Evolutionary conservation across 225 moss, liverwort and hornwort species (phyloP).

Genomic region (Sphagnum contortum): DNA sequence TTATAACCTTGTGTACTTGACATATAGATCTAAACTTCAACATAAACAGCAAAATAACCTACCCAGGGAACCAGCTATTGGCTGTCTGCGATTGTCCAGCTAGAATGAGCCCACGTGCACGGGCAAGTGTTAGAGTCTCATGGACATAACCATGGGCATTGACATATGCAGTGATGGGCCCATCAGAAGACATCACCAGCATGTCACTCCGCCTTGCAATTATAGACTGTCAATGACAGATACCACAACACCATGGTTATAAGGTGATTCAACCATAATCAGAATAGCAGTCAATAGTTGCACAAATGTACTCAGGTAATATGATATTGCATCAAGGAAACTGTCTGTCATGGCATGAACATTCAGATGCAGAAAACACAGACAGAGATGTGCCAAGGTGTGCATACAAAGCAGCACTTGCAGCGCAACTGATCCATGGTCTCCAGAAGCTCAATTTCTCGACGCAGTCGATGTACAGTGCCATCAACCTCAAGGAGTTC

Average conservation of each 20-base stretch:
- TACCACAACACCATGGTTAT: too few species aligned
- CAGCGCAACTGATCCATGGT: conserved; percentile 85
- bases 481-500: conserved; percentile 91
- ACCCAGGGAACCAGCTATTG: conserved; percentile 99
- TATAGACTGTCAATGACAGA: conserved; percentile 38
- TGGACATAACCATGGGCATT: conserved; percentile 81
- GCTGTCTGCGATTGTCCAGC: conserved; percentile 67
- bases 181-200: conserved; percentile 95
- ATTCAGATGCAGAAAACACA: background rate
- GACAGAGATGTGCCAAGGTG: background rate
- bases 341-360: background rate
- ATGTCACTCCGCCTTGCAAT: conserved; percentile 94
- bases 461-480: conserved; percentile 70
- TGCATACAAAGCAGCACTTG: conserved; percentile 60
- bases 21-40: too few species aligned
- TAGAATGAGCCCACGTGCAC: conserved; percentile 70
- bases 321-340: background rate
- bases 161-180: conserved; percentile 86
- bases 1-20: too few species aligned
- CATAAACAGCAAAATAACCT: background rate
- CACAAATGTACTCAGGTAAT: too few species aligned
- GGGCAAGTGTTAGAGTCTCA: conserved; percentile 80
- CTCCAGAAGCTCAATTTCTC: conserved; percentile 84
- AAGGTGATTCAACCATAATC: too few species aligned
- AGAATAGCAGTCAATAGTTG: too few species aligned